Evolutionary conservation across 2,329 filamentous ascomycete species (phyloP).

Genomic region (Cercospora canescens): DNA sequence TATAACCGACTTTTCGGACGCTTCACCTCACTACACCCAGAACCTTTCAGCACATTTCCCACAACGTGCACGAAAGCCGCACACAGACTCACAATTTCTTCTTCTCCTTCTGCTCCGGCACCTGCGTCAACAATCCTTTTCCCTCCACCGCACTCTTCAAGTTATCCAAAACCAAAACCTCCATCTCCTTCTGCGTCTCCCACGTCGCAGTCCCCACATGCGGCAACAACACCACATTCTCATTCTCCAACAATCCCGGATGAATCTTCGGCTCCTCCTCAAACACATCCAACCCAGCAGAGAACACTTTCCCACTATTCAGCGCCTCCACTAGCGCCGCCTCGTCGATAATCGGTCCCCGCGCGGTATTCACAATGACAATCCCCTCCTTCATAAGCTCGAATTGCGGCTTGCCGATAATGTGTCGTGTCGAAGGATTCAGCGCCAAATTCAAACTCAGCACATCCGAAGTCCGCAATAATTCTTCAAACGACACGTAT

Average conservation of each 20-base stretch:
- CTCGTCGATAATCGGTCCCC: constrained; percentile 59
- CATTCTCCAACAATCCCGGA: constrained; percentile 50
- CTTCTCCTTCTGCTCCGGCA: constrained; percentile 65
- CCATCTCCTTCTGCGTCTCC: constrained; percentile 64
- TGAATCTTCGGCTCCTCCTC: constrained; percentile 59
- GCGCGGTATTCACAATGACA: constrained; percentile 59
- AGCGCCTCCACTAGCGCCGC: constrained; percentile 55
- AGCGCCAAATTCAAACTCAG: constrained; percentile 57
- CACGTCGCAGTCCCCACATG: constrained; percentile 62
- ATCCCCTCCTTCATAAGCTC: constrained; percentile 57
- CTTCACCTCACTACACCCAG: not conserved
- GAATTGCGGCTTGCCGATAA: constrained; percentile 54
- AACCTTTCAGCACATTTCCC: not conserved
- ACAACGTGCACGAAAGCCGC: not conserved
- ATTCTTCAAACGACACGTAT: constrained; percentile 58
- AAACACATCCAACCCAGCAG: constrained; percentile 59
- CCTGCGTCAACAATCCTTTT: constrained; percentile 59
- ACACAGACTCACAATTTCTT: constrained; percentile 37
- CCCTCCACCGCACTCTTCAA: constrained; percentile 57
- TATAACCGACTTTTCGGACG: not conserved
- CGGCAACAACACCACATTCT: constrained; percentile 57
- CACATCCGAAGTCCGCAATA: constrained; percentile 56
- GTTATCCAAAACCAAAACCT: constrained; percentile 59
- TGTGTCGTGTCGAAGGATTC: constrained; percentile 51
- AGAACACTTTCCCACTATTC: constrained; percentile 55